phyloP scores from a whole-genome alignment of 192 early-diverging fungal species.

The Blastocladiella britannica region DNA sequence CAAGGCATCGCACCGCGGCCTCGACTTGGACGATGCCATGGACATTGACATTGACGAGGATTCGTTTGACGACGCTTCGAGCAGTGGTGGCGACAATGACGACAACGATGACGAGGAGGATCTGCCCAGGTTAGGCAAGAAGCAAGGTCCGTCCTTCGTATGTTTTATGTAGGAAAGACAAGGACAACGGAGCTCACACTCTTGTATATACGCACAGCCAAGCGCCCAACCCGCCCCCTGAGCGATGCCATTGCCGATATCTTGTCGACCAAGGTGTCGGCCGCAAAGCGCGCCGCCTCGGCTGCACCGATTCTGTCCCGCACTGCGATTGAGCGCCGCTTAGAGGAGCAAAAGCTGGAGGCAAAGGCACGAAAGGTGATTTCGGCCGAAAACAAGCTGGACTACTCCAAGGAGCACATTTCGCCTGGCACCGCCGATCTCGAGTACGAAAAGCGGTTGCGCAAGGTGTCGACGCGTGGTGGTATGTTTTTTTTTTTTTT shows the following conservation, averaged over 20 bases:
- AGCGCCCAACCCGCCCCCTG: not conserved
- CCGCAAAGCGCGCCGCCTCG: too few species aligned
- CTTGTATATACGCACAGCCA: not conserved
- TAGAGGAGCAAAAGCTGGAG: slow-evolving; percentile 69
- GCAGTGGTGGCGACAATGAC: not conserved
- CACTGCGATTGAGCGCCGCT: slow-evolving; percentile 40
- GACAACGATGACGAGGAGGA: not conserved
- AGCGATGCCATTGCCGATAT: not conserved
- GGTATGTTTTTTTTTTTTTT: slow-evolving; percentile 20
- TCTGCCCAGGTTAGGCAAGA: not conserved
- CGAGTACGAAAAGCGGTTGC: slow-evolving; percentile 71
- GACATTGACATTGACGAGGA: not conserved
- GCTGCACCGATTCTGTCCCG: not conserved
- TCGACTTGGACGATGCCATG: not conserved
- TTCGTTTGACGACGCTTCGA: not conserved
- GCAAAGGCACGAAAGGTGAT: slow-evolving; percentile 59
- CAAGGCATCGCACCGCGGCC: too few species aligned
- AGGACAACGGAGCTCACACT: not conserved
- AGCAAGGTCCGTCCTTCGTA: not conserved
- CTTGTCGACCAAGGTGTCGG: not conserved
- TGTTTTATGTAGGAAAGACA: not conserved
- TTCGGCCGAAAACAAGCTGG: slow-evolving; percentile 43
- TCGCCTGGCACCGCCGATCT: slow-evolving; percentile 50
- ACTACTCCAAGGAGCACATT: slow-evolving; percentile 44
- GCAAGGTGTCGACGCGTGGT: slow-evolving; percentile 78